phyloP scores from a whole-genome alignment of 2,329 filamentous ascomycete species.

The Penicillium sp. region DNA sequence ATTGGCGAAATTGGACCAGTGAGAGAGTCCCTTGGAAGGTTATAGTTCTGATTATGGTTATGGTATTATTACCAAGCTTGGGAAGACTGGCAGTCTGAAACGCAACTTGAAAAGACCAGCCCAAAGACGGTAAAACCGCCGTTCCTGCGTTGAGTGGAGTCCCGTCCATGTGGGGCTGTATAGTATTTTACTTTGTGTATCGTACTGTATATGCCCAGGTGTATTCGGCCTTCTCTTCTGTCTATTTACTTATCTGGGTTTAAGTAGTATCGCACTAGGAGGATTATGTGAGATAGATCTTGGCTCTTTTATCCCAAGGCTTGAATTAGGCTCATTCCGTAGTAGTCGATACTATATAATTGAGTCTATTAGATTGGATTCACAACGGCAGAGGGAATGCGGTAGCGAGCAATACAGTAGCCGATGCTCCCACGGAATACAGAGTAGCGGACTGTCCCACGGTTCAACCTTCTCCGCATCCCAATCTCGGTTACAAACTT shows the following conservation, averaged over 20 bases:
- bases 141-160: slow-evolving; percentile 4
- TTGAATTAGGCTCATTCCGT: neutral
- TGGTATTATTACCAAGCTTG: neutral
- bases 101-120: neutral
- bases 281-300: no score
- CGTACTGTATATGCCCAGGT: neutral
- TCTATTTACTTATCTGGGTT: no score
- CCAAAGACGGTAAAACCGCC: neutral
- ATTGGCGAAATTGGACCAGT: neutral
- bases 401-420: neutral
- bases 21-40: neutral
- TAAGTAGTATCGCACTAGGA: no score
- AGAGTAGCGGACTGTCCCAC: no score
- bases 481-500: no score
- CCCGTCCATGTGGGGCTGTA: neutral
- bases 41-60: neutral
- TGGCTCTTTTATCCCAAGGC: no score
- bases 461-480: no score
- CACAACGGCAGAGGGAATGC: neutral
- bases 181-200: neutral
- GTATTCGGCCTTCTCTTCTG: no score
- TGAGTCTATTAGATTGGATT: neutral
- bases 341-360: neutral
- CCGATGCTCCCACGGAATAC: no score
- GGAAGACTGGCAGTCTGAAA: neutral